phyloP scores from a whole-genome alignment of 192 early-diverging fungal species.

The Phlyctochytrium arcticum region DNA sequence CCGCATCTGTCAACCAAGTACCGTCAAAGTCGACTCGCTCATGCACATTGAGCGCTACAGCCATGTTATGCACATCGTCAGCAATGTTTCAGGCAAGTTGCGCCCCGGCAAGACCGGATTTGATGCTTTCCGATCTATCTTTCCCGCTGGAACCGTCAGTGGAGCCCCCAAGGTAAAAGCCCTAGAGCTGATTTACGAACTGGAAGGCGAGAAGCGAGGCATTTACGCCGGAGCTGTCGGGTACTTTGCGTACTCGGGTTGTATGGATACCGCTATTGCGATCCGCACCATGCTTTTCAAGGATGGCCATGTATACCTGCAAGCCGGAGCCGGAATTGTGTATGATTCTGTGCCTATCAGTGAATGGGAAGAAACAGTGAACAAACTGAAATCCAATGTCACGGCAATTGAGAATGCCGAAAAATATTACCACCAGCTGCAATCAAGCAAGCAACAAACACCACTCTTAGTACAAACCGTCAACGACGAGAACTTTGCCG shows the following conservation, averaged over 20 bases:
- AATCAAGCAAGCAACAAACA: constrained; percentile 3
- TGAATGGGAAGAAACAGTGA: constrained; percentile 96
- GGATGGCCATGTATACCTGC: constrained; percentile 89
- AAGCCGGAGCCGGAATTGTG: constrained; percentile 96
- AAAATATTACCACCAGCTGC: constrained; percentile 29
- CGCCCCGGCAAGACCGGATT: constrained; percentile 85
- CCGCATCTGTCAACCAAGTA: constrained; percentile 87
- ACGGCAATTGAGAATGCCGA: constrained; percentile 85
- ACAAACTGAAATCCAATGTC: constrained; percentile 90
- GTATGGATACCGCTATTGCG: constrained; percentile 96
- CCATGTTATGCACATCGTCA: constrained; percentile 99
- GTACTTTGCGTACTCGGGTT: constrained; percentile 89
- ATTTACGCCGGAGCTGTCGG: constrained; percentile 74
- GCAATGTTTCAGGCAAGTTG: constrained; percentile 85
- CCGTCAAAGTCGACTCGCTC: constrained; percentile 91
- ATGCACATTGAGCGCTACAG: constrained; percentile 97
- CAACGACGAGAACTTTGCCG: neutral
- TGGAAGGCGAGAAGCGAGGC: constrained; percentile 91
- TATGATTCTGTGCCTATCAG: constrained; percentile 86
- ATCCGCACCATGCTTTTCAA: constrained; percentile 99
- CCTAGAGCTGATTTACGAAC: constrained; percentile 87
- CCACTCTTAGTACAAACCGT: neutral
- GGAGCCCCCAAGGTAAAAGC: constrained; percentile 98
- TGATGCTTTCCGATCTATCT: constrained; percentile 96
- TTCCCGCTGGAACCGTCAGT: constrained; percentile 97